Evolutionary conservation across 2,329 filamentous ascomycete species (phyloP).

Genomic region (Stachybotrys elegans): DNA sequence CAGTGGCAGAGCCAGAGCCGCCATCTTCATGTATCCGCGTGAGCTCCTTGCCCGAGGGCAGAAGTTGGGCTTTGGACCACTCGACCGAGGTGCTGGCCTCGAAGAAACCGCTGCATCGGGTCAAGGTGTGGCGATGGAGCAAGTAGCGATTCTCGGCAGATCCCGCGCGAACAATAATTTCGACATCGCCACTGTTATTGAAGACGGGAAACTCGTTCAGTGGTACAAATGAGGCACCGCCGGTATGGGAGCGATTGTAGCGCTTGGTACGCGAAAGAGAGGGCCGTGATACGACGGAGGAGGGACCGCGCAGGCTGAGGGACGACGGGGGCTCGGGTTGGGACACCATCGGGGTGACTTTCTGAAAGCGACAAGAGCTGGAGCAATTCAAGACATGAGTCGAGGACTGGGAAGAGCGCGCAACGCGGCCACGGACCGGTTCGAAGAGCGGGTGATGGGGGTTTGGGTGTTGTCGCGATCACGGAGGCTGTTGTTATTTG

Average conservation of each 20-base stretch:
- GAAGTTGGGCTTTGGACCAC: constrained; percentile 47
- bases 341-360: constrained; percentile 52
- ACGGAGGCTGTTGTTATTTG: too few species aligned
- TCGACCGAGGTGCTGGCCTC: constrained; percentile 77
- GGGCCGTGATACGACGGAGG: constrained; percentile 59
- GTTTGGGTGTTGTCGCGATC: too few species aligned
- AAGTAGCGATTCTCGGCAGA: constrained; percentile 70
- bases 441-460: too few species aligned
- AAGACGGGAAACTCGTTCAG: constrained; percentile 94
- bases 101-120: constrained; percentile 91
- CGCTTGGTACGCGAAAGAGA: constrained; percentile 58
- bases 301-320: constrained; percentile 49
- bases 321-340: constrained; percentile 51
- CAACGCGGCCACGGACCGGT: too few species aligned
- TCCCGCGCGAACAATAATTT: constrained; percentile 70
- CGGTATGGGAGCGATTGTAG: constrained; percentile 76
- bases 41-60: constrained; percentile 37
- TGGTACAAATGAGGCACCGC: constrained; percentile 61
- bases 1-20: constrained; percentile 14
- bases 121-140: constrained; percentile 79
- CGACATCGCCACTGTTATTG: constrained; percentile 84
- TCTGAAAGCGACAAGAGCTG: too few species aligned
- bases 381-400: too few species aligned
- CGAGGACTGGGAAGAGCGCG: too few species aligned
- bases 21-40: constrained; percentile 47